Evolutionary conservation across 1,139 yeast species (phyloP), one percentile per base, ranked within the genome.

Genomic region (Pichia sp.): DNA sequence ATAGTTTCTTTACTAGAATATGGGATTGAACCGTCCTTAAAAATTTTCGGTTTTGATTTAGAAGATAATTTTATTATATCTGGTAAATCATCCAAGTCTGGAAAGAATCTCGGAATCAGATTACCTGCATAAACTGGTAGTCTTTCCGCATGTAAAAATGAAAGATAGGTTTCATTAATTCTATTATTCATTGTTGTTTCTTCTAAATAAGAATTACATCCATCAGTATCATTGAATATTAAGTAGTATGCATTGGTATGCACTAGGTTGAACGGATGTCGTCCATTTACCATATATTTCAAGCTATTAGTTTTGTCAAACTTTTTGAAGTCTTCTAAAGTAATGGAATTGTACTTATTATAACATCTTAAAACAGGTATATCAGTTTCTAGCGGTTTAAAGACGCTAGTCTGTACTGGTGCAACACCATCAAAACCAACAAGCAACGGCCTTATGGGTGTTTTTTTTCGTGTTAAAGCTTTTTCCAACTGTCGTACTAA

Each of bases 61-160:
- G 25, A 20, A 20, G 24, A 35, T 13, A 35, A 9, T 7, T 11
- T 20, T 7, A 34, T 18, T 5, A 35, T 9, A 1, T 29, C 27
- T 3, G 39, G 43, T 15, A 53, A 30, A 37, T 51, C 51, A 8
- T 38, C 35, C n/a, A 53, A 35, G 23, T 53, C 56, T 6, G 57
- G 56, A 7, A 47, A 32, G 25, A 47, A 23, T 3, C 42, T 35
- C 1, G 53, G 50, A 24, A 20, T 13, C 9, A 35, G 8, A 20
- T 7, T 6, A 4, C 18, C 18, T 18, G 22, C 15, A 13, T 32
- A 32, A 2, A 16, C 7, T 13, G 38, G 13, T 11, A 35, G 11
- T 22, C 38, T 20, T 6, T 35, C 38, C 12, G 38, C 25, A 13
- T 35, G 38, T 20, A 13, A 4, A 22, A 20, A 20, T 13, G 24